Percentiles rank a stretch among this genome's conserved stretches.
phyloP scores from a whole-genome alignment of 1,284 basidiomycete genomes.

The Cutaneotrichosporon cyanovorans region DNA sequence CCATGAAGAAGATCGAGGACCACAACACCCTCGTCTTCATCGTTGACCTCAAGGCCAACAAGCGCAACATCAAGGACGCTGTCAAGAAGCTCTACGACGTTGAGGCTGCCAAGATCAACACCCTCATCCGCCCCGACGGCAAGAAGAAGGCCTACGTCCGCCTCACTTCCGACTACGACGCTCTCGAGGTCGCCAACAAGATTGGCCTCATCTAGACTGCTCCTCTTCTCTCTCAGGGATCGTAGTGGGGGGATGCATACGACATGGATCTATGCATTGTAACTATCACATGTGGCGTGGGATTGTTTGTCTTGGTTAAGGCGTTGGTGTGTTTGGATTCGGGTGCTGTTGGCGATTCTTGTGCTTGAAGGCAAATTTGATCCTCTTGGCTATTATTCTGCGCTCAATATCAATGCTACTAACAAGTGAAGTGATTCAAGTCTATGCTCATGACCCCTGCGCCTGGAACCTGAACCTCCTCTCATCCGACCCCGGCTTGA shows the following conservation, averaged over 20 bases:
- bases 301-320: background rate
- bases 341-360: too few relatives aligned
- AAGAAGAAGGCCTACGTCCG: slow-evolving; percentile 99
- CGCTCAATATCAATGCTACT: too few relatives aligned
- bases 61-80: slow-evolving; percentile 97
- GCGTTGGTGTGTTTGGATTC: too few relatives aligned
- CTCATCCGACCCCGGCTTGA: slow-evolving; percentile 17
- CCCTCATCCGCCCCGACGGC: slow-evolving; percentile 95
- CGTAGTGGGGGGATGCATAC: slow-evolving; percentile 20
- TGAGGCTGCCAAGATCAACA: slow-evolving; percentile 92
- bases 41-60: slow-evolving; percentile 91
- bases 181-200: slow-evolving; percentile 98
- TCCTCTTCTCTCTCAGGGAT: slow-evolving; percentile 10
- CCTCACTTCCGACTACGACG: slow-evolving; percentile 90
- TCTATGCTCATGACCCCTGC: too few relatives aligned
- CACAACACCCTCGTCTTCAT: slow-evolving; percentile 99
- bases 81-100: slow-evolving; percentile 99
- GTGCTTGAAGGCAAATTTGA: too few relatives aligned
- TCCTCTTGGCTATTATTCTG: too few relatives aligned
- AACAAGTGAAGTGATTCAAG: too few relatives aligned
- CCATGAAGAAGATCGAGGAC: slow-evolving; percentile 91
- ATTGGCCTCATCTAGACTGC: slow-evolving; percentile 47
- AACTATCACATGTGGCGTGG: background rate
- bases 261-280: background rate
- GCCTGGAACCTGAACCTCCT: slow-evolving; percentile 19